Evolutionary conservation across 169 alveolate species (phyloP).

Genomic region (Plasmodium adleri): DNA sequence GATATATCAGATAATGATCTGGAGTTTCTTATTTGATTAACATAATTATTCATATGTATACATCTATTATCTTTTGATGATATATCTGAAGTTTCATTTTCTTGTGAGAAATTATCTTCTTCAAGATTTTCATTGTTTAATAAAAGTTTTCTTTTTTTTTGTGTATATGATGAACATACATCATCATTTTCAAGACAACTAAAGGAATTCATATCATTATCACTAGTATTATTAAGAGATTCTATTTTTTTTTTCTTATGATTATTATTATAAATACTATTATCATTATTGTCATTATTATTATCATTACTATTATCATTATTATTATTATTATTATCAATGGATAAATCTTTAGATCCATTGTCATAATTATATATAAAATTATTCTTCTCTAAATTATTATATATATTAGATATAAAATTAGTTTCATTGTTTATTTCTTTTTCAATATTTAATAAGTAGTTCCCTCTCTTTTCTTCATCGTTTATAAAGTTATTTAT

Average conservation of each 20-base stretch:
- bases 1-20: slow-evolving; percentile 48
- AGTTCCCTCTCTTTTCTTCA: neutral
- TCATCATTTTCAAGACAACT: slow-evolving; percentile 13
- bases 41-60: slow-evolving; percentile 34
- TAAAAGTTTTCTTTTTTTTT: slow-evolving; percentile 18
- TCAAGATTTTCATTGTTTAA: slow-evolving; percentile 5
- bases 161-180: neutral
- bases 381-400: slow-evolving; percentile 26
- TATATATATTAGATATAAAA: slow-evolving; percentile 47
- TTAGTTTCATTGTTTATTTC: slow-evolving; percentile 45
- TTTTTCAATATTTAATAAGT: slow-evolving; percentile 26
- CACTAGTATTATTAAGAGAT: neutral
- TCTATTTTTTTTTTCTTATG: neutral
- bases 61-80: slow-evolving; percentile 15
- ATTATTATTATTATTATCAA: neutral
- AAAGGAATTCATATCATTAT: slow-evolving; percentile 6
- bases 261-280: neutral
- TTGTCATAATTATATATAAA: slow-evolving; percentile 9
- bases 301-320: neutral
- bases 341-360: too few species aligned
- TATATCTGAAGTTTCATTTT: neutral
- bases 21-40: slow-evolving; percentile 35
- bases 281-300: neutral
- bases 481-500: neutral
- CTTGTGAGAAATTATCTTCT: neutral